Base-by-base conservation (phyloP, 306 rosid genomes). In the Trichosanthes truncata region DNA sequence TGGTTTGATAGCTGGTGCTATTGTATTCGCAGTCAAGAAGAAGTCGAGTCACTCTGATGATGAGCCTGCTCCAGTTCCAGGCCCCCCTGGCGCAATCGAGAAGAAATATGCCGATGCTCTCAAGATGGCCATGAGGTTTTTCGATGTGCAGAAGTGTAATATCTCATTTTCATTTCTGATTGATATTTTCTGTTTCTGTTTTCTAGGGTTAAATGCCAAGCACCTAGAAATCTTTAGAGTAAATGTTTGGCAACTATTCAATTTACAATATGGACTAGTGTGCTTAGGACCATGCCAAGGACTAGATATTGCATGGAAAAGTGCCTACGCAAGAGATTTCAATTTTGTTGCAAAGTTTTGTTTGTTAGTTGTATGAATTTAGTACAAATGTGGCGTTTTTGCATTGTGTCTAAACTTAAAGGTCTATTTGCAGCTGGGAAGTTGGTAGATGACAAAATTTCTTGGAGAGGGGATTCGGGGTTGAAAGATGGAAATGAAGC, bases 391-490 rank as follows among this genome's bases (percentile, higher is more conserved):
- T 66, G 36, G 29, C 20, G 4, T 33, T 84, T 62, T 62, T 17
- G 41, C 69, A 5, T 15, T 33, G 18, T 31, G 3, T 62, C 43
- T 62, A 17, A 62, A 36, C 73, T 66, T 14, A 8, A 0, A 13
- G 46, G 48, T 68, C 35, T 21, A 41, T 9, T 76, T 63, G 86
- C 85, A 96, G 99, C 99, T 52, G 99, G 98, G 1, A 82, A 84
- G 89, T 80, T 96, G 89, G 92, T 20, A 4, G 57, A 85, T 83
- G 88, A 91, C 75, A 85, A 85, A 75, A 89, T 96, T 81, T 36
- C 88, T 66, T 96, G 99, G 98, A 93, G 99, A 86, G 99, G 98
- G 79, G 85, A 96, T 90, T 96, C 99, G 2, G 97, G 84, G 46
- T 82, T 93, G 69, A 80, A 85, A 74, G 99, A 96, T 84, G 99